phyloP scores from a whole-genome alignment of 176 grass and related monocot species.

The Thalia dealbata region DNA sequence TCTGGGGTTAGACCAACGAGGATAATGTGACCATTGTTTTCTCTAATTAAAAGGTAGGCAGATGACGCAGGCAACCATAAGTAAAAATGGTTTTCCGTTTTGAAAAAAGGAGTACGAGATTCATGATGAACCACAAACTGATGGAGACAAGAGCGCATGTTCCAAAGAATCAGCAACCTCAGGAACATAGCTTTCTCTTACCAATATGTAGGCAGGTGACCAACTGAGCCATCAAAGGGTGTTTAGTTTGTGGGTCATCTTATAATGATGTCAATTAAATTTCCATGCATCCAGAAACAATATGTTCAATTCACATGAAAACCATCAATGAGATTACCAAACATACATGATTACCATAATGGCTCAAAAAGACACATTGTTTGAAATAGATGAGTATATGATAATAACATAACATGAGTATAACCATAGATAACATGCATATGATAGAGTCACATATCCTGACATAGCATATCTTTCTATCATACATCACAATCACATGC shows the following conservation, averaged over 20 bases:
- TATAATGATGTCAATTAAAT: background rate
- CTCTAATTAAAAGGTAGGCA: background rate
- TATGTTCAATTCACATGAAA: background rate
- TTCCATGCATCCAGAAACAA: background rate
- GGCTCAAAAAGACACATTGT: background rate
- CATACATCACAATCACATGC: too few species aligned
- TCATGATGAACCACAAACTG: too few species aligned
- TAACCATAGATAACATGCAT: too few species aligned
- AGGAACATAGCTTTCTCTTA: too few species aligned
- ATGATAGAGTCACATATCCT: too few species aligned
- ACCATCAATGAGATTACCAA: background rate
- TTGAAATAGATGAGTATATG: background rate
- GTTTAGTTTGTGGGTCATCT: background rate
- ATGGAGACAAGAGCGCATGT: too few species aligned
- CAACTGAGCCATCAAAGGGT: too few species aligned
- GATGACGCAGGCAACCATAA: background rate
- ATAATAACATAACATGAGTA: too few species aligned
- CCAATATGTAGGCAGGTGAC: too few species aligned
- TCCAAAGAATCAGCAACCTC: too few species aligned
- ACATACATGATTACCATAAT: too few species aligned
- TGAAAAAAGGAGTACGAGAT: background rate
- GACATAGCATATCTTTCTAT: too few species aligned
- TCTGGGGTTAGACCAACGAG: background rate
- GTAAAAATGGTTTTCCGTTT: background rate
- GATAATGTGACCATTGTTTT: background rate